These are phyloP conservation scores for Luffa acutangula DNA, from an alignment of 306 rosid species.

Conservation along the genomic window DNA sequence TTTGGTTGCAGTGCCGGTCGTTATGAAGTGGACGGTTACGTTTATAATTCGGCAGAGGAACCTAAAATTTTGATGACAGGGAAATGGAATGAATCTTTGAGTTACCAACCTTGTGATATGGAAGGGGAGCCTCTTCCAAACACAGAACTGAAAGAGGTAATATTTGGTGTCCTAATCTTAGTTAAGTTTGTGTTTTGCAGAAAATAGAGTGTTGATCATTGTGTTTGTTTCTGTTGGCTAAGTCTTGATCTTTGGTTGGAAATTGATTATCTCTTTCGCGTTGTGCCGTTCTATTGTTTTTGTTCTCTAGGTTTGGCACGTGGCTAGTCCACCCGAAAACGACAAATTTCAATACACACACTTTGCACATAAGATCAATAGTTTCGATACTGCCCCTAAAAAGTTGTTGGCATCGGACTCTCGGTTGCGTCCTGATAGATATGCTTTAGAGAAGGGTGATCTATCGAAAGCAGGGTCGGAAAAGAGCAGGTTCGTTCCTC, in stretches of 20 bases:
- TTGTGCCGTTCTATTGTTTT: background rate
- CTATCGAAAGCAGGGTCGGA: conserved; percentile 77
- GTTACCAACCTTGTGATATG: conserved; percentile 72
- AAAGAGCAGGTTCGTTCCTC: conserved; percentile 51
- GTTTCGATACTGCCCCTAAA: conserved; percentile 72
- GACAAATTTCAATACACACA: conserved; percentile 77
- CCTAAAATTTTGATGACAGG: conserved; percentile 89
- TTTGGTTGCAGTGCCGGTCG: conserved; percentile 63
- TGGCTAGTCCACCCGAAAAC: conserved; percentile 59
- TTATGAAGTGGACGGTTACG: conserved; percentile 92
- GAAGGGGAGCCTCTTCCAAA: conserved; percentile 88
- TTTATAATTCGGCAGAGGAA: conserved; percentile 67
- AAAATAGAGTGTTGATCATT: background rate
- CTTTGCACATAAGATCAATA: conserved; percentile 83
- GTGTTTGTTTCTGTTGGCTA: background rate
- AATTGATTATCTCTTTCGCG: background rate
- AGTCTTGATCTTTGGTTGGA: background rate
- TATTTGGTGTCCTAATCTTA: background rate
- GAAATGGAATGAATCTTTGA: conserved; percentile 82
- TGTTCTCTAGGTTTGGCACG: conserved; percentile 69
- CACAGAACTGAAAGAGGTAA: conserved; percentile 80
- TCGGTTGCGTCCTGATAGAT: conserved; percentile 89
- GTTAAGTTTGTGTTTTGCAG: background rate
- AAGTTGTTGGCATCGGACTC: conserved; percentile 82
- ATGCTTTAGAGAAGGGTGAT: conserved; percentile 78